Percentiles rank a stretch among this genome's conserved stretches.
These are phyloP conservation scores for Wickerhamiella vanderwaltii DNA, from an alignment of 805 yeast genomes.

Conservation along the genomic window DNA sequence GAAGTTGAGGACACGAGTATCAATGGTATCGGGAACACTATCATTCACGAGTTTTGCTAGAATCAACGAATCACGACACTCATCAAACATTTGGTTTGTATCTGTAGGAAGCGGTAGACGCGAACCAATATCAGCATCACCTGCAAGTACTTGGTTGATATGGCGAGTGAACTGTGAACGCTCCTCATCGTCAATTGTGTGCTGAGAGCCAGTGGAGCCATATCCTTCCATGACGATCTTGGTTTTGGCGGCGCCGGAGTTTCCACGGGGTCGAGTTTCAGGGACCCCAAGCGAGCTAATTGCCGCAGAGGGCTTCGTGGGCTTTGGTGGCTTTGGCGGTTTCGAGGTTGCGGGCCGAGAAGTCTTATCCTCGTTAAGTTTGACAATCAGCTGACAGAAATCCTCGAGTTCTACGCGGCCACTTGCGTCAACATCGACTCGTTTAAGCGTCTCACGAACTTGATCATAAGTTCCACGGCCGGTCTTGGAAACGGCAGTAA, in stretches of 20 bases:
- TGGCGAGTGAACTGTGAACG: constrained; percentile 92
- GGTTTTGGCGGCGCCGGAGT: constrained; percentile 23
- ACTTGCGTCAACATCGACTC: constrained; percentile 86
- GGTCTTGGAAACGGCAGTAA: constrained; percentile 64
- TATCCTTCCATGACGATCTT: constrained; percentile 69
- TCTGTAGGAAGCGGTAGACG: constrained; percentile 88
- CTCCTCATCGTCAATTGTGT: constrained; percentile 95
- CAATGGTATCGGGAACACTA: constrained; percentile 96
- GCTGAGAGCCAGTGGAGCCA: constrained; percentile 85
- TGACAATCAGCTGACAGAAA: constrained; percentile 72
- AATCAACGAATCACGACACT: constrained; percentile 89
- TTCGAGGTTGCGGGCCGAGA: constrained; percentile 8
- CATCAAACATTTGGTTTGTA: constrained; percentile 90
- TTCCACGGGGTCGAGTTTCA: constrained; percentile 27
- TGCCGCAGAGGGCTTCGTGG: constrained; percentile 9
- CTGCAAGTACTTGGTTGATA: constrained; percentile 81
- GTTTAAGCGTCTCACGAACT: constrained; percentile 85
- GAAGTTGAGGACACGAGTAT: constrained; percentile 87
- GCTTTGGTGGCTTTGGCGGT: constrained; percentile 20
- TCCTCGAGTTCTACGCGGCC: constrained; percentile 96
- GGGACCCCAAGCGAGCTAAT: constrained; percentile 20
- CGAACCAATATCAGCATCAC: constrained; percentile 72
- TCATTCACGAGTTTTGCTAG: constrained; percentile 89
- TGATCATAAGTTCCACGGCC: constrained; percentile 83
- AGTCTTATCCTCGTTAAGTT: constrained; percentile 32